Percentiles rank a stretch among this genome's conserved stretches.
phyloP scores from a whole-genome alignment of 495 filamentous ascomycete species.

The Platismatia glauca region DNA sequence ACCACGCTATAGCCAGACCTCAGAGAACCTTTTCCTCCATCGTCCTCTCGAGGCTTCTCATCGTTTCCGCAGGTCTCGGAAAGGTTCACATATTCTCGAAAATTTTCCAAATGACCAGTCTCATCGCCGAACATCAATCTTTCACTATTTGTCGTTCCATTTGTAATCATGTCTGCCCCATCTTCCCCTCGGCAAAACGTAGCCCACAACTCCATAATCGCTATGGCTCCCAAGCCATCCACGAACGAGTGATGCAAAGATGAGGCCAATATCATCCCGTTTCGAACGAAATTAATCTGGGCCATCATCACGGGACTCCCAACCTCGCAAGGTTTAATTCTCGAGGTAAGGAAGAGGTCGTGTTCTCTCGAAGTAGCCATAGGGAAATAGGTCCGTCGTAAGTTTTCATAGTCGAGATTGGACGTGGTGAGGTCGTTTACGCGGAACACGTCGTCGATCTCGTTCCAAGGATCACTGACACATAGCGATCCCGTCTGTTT shows the following conservation, averaged over 20 bases:
- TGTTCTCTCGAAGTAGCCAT: not conserved
- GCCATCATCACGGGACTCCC: not conserved
- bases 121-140: not conserved
- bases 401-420: not conserved
- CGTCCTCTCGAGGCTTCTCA: not conserved
- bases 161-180: not conserved
- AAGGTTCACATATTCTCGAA: not conserved
- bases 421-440: not conserved
- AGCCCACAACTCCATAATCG: not conserved
- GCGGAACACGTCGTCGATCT: not conserved
- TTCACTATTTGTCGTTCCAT: not conserved
- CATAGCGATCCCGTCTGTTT: not conserved
- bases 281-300: not conserved
- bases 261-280: not conserved
- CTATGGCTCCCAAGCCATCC: not conserved
- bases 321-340: not conserved
- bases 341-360: not conserved
- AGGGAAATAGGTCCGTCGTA: not conserved
- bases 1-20: not conserved
- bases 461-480: not conserved
- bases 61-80: not conserved
- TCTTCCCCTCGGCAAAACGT: not conserved
- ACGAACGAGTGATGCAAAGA: not conserved
- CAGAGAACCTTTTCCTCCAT: not conserved
- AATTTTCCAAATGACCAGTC: not conserved